Percentiles rank a stretch among this genome's conserved stretches.
These are phyloP conservation scores for Talaromyces trachyspermus DNA, from an alignment of 495 filamentous ascomycete genomes.

Conservation along the genomic window DNA sequence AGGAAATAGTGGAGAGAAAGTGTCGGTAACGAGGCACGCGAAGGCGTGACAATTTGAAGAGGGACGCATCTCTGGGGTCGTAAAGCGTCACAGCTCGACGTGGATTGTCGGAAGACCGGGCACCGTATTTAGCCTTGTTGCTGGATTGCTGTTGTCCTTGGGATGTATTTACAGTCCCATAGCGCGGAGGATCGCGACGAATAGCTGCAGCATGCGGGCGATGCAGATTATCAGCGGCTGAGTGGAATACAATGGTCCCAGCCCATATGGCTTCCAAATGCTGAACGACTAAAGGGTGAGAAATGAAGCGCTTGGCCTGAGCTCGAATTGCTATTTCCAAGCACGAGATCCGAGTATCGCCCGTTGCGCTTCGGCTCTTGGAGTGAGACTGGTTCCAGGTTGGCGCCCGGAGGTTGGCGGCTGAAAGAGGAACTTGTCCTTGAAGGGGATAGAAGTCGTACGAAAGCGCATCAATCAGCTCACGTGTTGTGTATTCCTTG, in stretches of 20 bases:
- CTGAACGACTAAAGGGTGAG: slow-evolving; percentile 83
- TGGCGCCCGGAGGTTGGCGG: slow-evolving; percentile 18
- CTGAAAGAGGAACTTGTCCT: slow-evolving; percentile 47
- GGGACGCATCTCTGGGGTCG: slow-evolving; percentile 77
- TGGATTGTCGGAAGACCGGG: slow-evolving; percentile 9
- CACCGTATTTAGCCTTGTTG: background rate
- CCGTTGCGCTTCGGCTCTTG: slow-evolving; percentile 31
- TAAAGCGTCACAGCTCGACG: slow-evolving; percentile 79
- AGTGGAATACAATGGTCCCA: slow-evolving; percentile 87
- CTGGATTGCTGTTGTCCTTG: background rate
- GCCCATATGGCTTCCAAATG: slow-evolving; percentile 95
- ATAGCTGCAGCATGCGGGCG: slow-evolving; percentile 34
- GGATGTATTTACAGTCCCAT: slow-evolving; percentile 22
- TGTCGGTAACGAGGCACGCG: slow-evolving; percentile 87
- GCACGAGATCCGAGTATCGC: slow-evolving; percentile 71
- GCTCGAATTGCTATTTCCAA: slow-evolving; percentile 88
- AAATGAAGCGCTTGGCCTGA: slow-evolving; percentile 79
- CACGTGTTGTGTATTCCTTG: slow-evolving; percentile 78
- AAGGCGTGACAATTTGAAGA: slow-evolving; percentile 83
- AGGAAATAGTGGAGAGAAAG: slow-evolving; percentile 76
- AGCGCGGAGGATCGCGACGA: slow-evolving; percentile 13
- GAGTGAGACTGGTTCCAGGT: slow-evolving; percentile 24
- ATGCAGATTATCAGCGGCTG: slow-evolving; percentile 73
- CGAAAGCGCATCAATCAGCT: slow-evolving; percentile 83
- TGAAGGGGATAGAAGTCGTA: slow-evolving; percentile 94